Evolutionary conservation across 2,329 filamentous ascomycete species (phyloP).

Genomic region (Ceratocystis huliohia): DNA sequence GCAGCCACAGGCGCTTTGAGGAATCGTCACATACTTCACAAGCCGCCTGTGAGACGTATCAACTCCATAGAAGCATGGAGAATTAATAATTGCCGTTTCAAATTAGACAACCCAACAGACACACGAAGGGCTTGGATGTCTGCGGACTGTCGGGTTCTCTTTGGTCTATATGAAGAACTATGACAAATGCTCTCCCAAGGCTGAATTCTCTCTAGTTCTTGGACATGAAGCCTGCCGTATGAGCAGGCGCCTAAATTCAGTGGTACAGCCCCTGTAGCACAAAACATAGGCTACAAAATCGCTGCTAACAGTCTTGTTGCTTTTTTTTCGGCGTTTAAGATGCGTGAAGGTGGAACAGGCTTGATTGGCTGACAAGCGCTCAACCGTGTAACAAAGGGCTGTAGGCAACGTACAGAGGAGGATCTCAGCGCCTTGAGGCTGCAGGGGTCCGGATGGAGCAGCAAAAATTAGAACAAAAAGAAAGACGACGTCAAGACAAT

Average conservation of each 20-base stretch:
- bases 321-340: conserved; percentile 6
- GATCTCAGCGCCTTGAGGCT: background rate
- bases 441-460: background rate
- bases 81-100: background rate
- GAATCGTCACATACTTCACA: background rate
- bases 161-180: no score
- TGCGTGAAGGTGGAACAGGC: background rate
- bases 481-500: background rate
- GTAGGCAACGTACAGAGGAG: background rate
- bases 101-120: background rate
- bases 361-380: conserved; percentile 19
- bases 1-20: background rate
- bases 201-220: background rate
- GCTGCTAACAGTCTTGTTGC: background rate
- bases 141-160: background rate
- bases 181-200: no score
- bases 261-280: background rate
- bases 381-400: background rate
- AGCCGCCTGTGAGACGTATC: background rate
- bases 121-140: background rate
- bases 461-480: background rate
- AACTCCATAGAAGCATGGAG: background rate
- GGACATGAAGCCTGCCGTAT: background rate
- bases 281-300: background rate
- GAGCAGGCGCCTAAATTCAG: background rate